These are phyloP conservation scores for Lophium mytilinum DNA, from an alignment of 495 filamentous ascomycete species.

Conservation along the genomic window DNA sequence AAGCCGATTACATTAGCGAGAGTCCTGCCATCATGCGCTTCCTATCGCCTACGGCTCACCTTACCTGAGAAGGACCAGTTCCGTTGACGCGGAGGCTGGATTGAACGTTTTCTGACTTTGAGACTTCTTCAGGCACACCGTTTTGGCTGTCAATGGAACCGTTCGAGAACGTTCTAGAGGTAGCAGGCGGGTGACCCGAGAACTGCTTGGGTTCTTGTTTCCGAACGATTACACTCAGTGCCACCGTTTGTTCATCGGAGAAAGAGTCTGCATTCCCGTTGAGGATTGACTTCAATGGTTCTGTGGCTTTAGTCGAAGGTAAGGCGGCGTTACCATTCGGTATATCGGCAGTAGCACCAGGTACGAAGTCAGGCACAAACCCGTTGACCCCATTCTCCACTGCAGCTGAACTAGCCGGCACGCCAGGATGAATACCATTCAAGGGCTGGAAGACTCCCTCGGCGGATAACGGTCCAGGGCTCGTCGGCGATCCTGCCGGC, in stretches of 20 bases:
- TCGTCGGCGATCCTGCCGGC: constrained; percentile 6
- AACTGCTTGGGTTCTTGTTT: constrained; percentile 28
- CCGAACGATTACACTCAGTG: constrained; percentile 41
- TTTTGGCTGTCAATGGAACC: constrained; percentile 47
- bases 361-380: neutral
- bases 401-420: neutral
- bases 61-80: constrained; percentile 16
- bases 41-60: constrained; percentile 16
- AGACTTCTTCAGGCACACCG: constrained; percentile 26
- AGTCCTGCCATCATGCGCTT: constrained; percentile 11
- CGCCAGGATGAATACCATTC: constrained; percentile 11
- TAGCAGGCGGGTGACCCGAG: constrained; percentile 35
- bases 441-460: constrained; percentile 8
- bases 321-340: constrained; percentile 5
- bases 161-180: constrained; percentile 45
- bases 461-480: neutral
- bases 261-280: constrained; percentile 38
- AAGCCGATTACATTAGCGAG: constrained; percentile 19
- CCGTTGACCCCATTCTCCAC: neutral
- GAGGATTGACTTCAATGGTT: constrained; percentile 2
- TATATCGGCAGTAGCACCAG: neutral
- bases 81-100: constrained; percentile 26
- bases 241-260: constrained; percentile 48
- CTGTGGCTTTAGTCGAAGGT: constrained; percentile 3
- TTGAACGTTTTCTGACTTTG: constrained; percentile 29